Percentiles rank a stretch among this genome's conserved stretches.
phyloP scores from a whole-genome alignment of 1,284 basidiomycete genomes.

The Moesziomyces parantarcticus region DNA sequence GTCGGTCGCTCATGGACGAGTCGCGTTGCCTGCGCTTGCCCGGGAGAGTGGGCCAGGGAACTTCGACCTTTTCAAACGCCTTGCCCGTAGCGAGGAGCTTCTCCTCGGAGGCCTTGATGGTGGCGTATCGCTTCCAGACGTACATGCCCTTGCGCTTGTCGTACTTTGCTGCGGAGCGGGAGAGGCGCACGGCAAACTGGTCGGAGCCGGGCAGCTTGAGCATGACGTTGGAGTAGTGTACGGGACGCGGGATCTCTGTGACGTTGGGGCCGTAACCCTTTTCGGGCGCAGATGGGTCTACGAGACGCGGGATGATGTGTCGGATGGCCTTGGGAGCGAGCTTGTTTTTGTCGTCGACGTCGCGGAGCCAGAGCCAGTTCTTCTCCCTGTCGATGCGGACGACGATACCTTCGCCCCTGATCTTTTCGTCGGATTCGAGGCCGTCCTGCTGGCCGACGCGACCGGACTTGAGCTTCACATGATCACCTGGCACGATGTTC shows the following conservation, averaged over 20 bases:
- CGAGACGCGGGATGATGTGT: conserved; percentile 57
- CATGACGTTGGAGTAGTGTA: conserved; percentile 67
- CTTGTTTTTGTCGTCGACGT: conserved; percentile 58
- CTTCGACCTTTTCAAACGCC: conserved; percentile 54
- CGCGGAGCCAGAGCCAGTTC: conserved; percentile 62
- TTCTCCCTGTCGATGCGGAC: conserved; percentile 58
- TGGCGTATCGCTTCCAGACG: conserved; percentile 63
- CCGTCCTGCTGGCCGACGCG: conserved; percentile 51
- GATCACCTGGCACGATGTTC: conserved; percentile 69
- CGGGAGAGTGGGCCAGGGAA: conserved; percentile 62
- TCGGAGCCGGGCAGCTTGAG: conserved; percentile 64
- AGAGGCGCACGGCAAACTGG: conserved; percentile 57
- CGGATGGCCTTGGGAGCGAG: conserved; percentile 59
- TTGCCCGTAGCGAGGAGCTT: conserved; percentile 44
- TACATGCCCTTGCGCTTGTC: conserved; percentile 56
- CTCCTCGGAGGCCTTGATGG: conserved; percentile 51
- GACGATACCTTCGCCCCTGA: conserved; percentile 63
- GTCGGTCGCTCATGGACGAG: conserved; percentile 33
- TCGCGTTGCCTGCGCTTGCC: conserved; percentile 29
- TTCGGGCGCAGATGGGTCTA: conserved; percentile 53
- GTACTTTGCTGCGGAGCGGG: conserved; percentile 50
- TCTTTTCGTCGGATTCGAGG: conserved; percentile 37
- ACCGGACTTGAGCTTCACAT: conserved; percentile 66
- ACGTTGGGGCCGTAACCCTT: conserved; percentile 62
- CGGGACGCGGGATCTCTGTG: conserved; percentile 56